Evolutionary conservation across 345 rosid genomes (phyloP).

Genomic region (Ceriops zippeliana): DNA sequence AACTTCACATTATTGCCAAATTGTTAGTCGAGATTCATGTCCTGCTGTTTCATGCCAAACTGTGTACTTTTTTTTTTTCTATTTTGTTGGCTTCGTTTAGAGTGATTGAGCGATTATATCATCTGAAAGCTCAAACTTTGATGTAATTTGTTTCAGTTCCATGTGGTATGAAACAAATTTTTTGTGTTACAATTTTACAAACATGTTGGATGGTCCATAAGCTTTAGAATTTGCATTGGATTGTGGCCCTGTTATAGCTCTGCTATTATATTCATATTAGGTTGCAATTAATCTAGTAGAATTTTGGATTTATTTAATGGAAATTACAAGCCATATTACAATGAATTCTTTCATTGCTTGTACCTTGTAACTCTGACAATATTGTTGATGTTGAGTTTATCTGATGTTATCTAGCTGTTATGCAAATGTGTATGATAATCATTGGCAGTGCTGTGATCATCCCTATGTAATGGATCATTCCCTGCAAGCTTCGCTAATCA

Average conservation of each 20-base stretch:
- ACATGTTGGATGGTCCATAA: not conserved
- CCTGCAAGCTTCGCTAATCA: conserved; percentile 35
- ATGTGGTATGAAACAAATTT: not conserved
- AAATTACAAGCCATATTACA: not conserved
- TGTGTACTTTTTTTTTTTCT: not conserved
- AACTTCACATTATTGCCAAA: not conserved
- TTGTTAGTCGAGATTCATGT: not conserved
- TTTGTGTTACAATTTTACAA: too few relatives aligned
- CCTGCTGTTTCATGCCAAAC: too few relatives aligned
- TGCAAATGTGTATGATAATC: conserved; percentile 2
- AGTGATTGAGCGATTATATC: not conserved
- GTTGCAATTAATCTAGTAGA: not conserved
- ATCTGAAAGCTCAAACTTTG: too few relatives aligned
- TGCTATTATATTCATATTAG: not conserved
- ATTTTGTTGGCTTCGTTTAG: not conserved
- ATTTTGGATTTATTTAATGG: not conserved
- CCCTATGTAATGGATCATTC: conserved; percentile 62
- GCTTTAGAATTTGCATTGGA: not conserved
- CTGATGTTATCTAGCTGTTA: not conserved
- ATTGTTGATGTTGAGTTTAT: not conserved
- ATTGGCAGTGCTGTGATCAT: conserved; percentile 88
- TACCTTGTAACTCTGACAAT: not conserved
- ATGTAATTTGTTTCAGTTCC: not conserved
- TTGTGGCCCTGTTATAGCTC: not conserved
- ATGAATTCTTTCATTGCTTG: not conserved